These are phyloP conservation scores for Claviceps monticola DNA, from an alignment of 2,329 filamentous ascomycete genomes.

Conservation along the genomic window DNA sequence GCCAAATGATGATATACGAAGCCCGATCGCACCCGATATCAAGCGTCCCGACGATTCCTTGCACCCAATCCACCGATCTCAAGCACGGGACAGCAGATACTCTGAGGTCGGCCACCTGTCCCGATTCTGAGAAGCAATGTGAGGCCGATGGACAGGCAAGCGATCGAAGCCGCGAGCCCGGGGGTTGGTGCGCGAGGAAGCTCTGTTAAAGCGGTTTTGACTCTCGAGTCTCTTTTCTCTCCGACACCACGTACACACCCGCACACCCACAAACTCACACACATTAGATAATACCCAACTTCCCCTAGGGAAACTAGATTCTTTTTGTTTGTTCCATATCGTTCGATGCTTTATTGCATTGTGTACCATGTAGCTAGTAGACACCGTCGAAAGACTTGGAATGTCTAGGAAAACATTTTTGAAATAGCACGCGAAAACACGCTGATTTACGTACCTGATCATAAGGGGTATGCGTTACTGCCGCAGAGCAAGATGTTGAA, in stretches of 20 bases:
- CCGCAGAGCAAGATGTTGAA: no score
- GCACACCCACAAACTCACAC: neutral
- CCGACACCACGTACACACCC: no score
- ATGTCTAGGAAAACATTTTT: neutral
- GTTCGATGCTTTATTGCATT: neutral
- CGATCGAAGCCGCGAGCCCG: neutral
- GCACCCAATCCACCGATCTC: constrained; percentile 33
- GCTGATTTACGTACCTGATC: no score
- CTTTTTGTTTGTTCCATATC: neutral
- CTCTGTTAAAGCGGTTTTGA: neutral
- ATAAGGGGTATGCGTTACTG: no score
- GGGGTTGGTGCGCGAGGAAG: neutral
- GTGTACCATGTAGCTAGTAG: neutral
- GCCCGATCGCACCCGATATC: constrained; percentile 41
- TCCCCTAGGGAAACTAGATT: neutral
- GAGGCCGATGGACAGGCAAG: neutral
- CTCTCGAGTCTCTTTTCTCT: neutral
- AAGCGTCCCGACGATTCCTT: constrained; percentile 42
- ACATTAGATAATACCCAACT: constrained; percentile 3
- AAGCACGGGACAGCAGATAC: constrained; percentile 29
- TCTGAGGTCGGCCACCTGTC: constrained; percentile 34
- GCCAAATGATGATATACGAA: constrained; percentile 22
- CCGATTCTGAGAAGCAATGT: constrained; percentile 25
- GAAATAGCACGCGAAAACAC: neutral
- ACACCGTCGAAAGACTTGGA: neutral